Base-by-base conservation (phyloP, 1,284 basidiomycete species). In the Trichosporon sp. region DNA sequence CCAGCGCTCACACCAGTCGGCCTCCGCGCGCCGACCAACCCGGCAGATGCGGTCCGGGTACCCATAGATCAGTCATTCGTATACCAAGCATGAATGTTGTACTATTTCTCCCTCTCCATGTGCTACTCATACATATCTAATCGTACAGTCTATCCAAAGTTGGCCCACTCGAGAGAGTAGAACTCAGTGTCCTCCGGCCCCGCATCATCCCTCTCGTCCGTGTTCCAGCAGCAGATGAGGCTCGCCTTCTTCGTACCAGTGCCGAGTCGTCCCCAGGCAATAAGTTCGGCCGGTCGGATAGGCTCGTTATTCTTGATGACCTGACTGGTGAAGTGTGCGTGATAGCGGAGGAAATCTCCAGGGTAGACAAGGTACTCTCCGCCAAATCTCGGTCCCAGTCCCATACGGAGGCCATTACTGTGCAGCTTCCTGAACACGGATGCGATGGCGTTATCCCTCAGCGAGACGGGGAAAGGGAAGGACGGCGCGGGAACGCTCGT, bases 161-260 rank as follows among this genome's bases (percentile, higher is more conserved):
- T 90, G 37, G 91, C 90, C 92, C 92, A 95, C 78, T 95, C 92
- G 66, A 95, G 85, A 64, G 89, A 90, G 65, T 90, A 86, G 81
- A 89, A 92, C 7, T 87, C 86, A 1, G 88, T 89, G 46, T 68
- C 60, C 29, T 56, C 60, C 9, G 54, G 58, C 11, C 61, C 65
- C 11, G 63, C 62, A 10, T 58, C 66, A 2, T 57, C 59, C 46
- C 46, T 58, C 19, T 60, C 59, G 9, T 65, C 65, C 58, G 90
- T 87, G 73, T 95, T 87, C 89, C 90, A 95, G 44, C 88, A 87
- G 72, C 93, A 96, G 6, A 99, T 77, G 31, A 99, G 79, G 76
- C 98, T 95, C 0, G 93, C 88, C 81, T 99, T 99, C 78, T 98
- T 99, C 3, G 96, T 98, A 0, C 92, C 95, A 0, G 96, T 99